phyloP scores from a whole-genome alignment of 2,329 filamentous ascomycete species.

The Fonsecaea pugnacius region DNA sequence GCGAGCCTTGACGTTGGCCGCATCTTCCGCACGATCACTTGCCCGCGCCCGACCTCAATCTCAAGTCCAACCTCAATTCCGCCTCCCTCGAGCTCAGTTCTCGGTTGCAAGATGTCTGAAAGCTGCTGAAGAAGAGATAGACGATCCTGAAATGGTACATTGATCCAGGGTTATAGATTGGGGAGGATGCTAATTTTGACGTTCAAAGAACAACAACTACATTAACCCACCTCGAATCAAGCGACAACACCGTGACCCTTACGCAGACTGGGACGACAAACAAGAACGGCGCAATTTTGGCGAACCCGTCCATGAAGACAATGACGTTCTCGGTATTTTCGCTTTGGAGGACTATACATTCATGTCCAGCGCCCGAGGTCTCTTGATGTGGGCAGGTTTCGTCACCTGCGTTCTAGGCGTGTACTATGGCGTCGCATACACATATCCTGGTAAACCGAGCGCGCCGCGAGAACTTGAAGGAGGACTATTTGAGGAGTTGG shows the following conservation, averaged over 20 bases:
- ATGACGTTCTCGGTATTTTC: conserved; percentile 90
- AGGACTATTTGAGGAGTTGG: conserved; percentile 75
- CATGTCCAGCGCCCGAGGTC: conserved; percentile 71
- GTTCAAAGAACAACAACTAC: conserved; percentile 52
- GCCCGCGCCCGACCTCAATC: conserved; percentile 16
- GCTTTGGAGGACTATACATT: conserved; percentile 88
- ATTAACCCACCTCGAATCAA: conserved; percentile 67
- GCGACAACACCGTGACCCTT: conserved; percentile 88
- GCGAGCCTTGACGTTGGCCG: conserved; percentile 46
- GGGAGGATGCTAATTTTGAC: conserved; percentile 27
- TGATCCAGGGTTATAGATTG: neutral
- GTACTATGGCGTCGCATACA: conserved; percentile 68
- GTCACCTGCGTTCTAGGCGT: conserved; percentile 66
- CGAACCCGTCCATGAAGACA: conserved; percentile 95
- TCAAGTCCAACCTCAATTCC: conserved; percentile 22
- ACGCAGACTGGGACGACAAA: conserved; percentile 95
- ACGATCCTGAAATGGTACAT: conserved; percentile 52
- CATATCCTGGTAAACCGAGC: conserved; percentile 73
- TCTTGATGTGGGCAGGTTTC: conserved; percentile 71
- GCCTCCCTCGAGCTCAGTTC: conserved; percentile 46
- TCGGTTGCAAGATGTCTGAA: conserved; percentile 46
- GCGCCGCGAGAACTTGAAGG: conserved; percentile 70
- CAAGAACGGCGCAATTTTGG: conserved; percentile 97
- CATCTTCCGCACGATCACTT: conserved; percentile 41
- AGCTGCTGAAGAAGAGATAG: conserved; percentile 43